Conservation (phyloP, 176 grass and related monocot species). For the Aegilops bicornis region DNA sequence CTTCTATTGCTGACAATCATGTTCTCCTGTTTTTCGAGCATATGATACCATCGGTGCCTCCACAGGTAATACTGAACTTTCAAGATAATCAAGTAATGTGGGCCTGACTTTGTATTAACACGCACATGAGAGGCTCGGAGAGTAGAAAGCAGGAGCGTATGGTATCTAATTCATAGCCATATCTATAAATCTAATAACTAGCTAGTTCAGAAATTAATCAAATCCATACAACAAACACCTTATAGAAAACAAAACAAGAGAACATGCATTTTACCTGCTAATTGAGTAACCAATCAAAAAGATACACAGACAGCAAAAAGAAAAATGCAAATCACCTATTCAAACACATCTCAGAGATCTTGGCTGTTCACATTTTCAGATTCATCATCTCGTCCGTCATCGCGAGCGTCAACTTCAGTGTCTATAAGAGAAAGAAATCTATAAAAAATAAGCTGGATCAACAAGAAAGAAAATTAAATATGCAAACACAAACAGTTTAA, state of each 20-base stretch:
- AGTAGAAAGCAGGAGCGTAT: background rate
- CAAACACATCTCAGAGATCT: background rate
- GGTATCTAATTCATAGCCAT: background rate
- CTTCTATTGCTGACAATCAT: background rate
- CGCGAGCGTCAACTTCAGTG: background rate
- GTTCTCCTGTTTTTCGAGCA: background rate
- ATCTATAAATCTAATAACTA: background rate
- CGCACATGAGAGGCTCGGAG: background rate
- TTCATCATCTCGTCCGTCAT: background rate
- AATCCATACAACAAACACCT: background rate
- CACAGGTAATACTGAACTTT: background rate
- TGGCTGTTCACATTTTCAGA: background rate
- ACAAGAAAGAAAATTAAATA: background rate
- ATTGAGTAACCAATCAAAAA: background rate
- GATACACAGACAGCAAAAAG: background rate
- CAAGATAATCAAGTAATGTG: background rate
- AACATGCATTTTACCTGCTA: background rate
- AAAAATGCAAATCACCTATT: background rate
- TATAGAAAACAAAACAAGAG: background rate
- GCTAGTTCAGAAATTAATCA: background rate
- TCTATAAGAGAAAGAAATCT: background rate
- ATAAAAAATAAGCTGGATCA: background rate
- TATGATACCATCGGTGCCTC: background rate
- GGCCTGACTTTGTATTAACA: background rate
- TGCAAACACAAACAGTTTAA: background rate